These are phyloP conservation scores for Trichomonas tenax DNA, from an alignment of 208 protist genomes.

Conservation along the genomic window DNA sequence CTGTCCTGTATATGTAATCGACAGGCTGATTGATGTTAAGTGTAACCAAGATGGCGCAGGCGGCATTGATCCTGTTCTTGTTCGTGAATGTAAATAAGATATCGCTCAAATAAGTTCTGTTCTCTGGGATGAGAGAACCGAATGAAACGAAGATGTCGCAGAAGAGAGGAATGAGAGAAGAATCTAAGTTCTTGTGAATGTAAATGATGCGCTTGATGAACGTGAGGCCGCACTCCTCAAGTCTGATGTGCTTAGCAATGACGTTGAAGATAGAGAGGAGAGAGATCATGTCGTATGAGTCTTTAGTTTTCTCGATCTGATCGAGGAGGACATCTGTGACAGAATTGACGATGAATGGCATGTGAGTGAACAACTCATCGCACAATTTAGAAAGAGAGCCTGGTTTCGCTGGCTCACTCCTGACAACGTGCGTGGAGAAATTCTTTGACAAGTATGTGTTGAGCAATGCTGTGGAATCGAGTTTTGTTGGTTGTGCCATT, in stretches of 20 bases:
- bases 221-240: neutral
- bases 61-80: neutral
- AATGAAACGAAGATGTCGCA: neutral
- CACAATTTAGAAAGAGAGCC: neutral
- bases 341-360: neutral
- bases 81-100: neutral
- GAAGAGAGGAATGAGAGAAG: neutral
- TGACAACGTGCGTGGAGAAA: neutral
- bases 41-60: neutral
- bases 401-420: neutral
- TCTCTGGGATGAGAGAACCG: neutral
- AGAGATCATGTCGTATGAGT: neutral
- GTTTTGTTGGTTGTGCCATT: neutral
- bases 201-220: neutral
- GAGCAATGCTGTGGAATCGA: neutral
- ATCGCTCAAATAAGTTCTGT: neutral
- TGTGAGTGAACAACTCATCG: neutral
- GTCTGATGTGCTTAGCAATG: neutral
- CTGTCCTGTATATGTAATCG: neutral
- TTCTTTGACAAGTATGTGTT: neutral
- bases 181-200: neutral
- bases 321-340: neutral
- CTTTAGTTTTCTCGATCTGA: neutral
- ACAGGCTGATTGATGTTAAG: neutral
- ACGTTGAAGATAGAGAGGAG: neutral